These are phyloP conservation scores for Yamadazyma nakazawae DNA, from an alignment of 805 yeast species.

Conservation along the genomic window DNA sequence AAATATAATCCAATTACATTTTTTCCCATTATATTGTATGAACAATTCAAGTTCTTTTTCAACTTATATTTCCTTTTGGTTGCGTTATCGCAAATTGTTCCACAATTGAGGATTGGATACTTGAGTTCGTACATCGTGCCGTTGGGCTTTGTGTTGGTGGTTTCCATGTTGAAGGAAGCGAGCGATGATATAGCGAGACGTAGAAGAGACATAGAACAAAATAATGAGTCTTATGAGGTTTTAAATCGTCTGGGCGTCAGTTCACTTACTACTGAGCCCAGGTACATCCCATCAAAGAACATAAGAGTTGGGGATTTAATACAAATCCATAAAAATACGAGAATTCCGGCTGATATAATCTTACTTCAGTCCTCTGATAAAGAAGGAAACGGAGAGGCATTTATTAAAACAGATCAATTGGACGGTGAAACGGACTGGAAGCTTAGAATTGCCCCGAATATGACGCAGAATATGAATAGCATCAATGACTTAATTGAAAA, in stretches of 20 bases:
- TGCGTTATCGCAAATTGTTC: constrained; percentile 89
- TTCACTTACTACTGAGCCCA: constrained; percentile 21
- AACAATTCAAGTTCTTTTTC: constrained; percentile 96
- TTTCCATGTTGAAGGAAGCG: constrained; percentile 95
- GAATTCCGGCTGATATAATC: constrained; percentile 93
- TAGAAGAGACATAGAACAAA: constrained; percentile 85
- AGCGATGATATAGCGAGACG: constrained; percentile 90
- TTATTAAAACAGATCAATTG: constrained; percentile 93
- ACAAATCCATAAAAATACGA: constrained; percentile 68
- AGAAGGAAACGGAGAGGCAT: constrained; percentile 80
- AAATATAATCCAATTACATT: constrained; percentile 87
- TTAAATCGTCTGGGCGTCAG: constrained; percentile 28
- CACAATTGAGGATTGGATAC: constrained; percentile 88
- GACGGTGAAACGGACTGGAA: constrained; percentile 99
- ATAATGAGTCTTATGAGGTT: constrained; percentile 77
- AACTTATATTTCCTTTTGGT: constrained; percentile 88
- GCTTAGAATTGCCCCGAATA: constrained; percentile 69
- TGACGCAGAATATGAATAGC: constrained; percentile 58
- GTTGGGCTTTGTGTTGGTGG: constrained; percentile 83
- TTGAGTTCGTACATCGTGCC: constrained; percentile 92
- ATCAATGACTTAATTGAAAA: constrained; percentile 52
- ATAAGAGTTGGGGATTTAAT: constrained; percentile 86
- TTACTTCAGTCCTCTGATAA: constrained; percentile 68
- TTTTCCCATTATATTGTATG: constrained; percentile 83
- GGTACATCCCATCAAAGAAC: constrained; percentile 49